Evolutionary conservation across 2,329 filamentous ascomycete species (phyloP), one percentile per base, ranked within the genome.

Genomic region (Aspergillus sergii): DNA sequence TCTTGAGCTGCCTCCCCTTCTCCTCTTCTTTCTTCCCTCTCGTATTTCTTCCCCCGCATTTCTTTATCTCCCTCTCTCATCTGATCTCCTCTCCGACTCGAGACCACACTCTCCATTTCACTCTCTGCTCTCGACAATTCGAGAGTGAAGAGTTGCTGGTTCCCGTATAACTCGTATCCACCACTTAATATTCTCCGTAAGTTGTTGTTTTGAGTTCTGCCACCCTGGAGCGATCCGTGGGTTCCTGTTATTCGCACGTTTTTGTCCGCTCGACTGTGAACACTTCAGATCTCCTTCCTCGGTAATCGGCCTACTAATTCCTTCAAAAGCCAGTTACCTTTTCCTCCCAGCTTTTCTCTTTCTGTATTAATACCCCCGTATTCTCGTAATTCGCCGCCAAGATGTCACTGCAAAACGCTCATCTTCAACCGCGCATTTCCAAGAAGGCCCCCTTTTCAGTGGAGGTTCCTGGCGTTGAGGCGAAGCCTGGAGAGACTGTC

Each of bases 401-500:
- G 9, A 78, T 78, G 76, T 72, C 75, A 56, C 70, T 72, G 57
- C 72, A 72, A 64, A 68, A 75, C 46, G 60, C 69, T 39, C 64
- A 70, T 36, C 64, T 81, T 60, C 72, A 80, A 63, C 80, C 81
- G 65, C 79, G 83, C 72, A 86, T 86, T 79, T 82, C 86, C 72
- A 89, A 90, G 79, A 88, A 88, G 77, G 86, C 88, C 39, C 92
- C 92, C 16, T 94, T 89, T 82, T 89, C 90, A 61, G 82, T 93
- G 73, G 91, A 95, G 71, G 87, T 85, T 12, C 82, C 90, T 19
- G 91, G 89, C 71, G 87, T 83, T 68, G 80, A 88, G 73, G 88
- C 89, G 70, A 85, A 91, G 65, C 84, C 89, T 7, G 93, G 93
- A 81, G 93, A 97, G 83, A 94, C 93, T 57, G 89, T 93, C 68